Evolutionary conservation across 2,329 filamentous ascomycete genomes (phyloP).

Genomic region (Onygena corvina): DNA sequence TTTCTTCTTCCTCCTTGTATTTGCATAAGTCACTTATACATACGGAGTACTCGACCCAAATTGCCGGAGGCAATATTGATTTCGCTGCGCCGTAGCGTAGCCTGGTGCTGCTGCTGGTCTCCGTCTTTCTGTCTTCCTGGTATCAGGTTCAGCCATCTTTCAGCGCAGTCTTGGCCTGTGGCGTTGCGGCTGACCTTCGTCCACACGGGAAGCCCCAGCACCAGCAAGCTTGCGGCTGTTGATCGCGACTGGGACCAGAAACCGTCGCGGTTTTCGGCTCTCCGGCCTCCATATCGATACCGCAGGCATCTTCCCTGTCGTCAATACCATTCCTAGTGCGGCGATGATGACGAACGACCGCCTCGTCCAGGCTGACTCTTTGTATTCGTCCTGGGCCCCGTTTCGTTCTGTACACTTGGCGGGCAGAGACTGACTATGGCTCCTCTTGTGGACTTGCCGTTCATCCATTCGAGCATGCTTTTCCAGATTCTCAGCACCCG

Average conservation of each 20-base stretch:
- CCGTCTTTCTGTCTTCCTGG: background rate
- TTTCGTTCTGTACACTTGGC: background rate
- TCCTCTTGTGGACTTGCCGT: background rate
- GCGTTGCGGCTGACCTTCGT: background rate
- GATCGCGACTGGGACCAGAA: slow-evolving; percentile 3
- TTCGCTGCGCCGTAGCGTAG: background rate
- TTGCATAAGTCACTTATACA: background rate
- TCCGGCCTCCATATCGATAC: background rate
- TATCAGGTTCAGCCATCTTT: background rate
- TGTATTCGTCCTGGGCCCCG: background rate
- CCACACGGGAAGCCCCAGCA: background rate
- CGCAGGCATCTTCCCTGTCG: background rate
- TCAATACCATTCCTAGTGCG: slow-evolving; percentile 4
- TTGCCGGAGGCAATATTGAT: background rate
- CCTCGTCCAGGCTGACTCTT: background rate
- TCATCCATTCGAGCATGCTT: background rate
- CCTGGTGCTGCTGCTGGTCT: background rate
- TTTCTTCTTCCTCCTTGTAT: background rate
- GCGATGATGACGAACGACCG: background rate
- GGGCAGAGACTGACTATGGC: background rate
- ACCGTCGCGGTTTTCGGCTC: slow-evolving; percentile 1
- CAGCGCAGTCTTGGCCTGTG: background rate
- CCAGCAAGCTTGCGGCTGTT: slow-evolving; percentile 4
- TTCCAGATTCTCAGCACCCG: background rate
- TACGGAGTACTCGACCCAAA: background rate